Percentiles rank a stretch among this genome's conserved stretches.
Evolutionary conservation across 208 protist genomes (phyloP).

Genomic region (Tritrichomonas foetus): DNA sequence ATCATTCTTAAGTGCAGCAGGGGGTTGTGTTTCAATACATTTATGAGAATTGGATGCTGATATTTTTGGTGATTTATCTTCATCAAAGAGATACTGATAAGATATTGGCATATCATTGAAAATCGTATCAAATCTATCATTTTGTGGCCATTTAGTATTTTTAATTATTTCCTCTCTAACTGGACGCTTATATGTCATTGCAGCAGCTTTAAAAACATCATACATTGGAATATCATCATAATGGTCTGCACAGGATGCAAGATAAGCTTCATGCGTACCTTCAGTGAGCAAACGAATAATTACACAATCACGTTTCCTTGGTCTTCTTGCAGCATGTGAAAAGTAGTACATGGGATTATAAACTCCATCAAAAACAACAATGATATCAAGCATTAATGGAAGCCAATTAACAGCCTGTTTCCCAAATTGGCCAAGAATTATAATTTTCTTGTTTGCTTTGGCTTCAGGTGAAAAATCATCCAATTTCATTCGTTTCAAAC

Average conservation of each 20-base stretch:
- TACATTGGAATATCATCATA: neutral
- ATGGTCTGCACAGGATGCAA: neutral
- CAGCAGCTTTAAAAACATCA: neutral
- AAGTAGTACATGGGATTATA: neutral
- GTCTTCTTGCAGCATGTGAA: neutral
- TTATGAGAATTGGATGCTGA: too few relatives aligned
- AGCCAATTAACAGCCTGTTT: neutral
- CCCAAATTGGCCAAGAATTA: neutral
- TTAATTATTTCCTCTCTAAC: neutral
- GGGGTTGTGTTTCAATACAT: too few relatives aligned
- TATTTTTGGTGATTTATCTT: neutral
- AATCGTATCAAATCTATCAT: neutral
- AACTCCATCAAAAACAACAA: neutral
- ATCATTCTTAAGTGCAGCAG: too few relatives aligned
- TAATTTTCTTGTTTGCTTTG: neutral
- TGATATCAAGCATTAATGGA: neutral
- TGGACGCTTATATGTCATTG: neutral
- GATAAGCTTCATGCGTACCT: neutral
- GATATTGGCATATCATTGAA: neutral
- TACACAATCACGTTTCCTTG: neutral
- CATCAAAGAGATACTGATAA: neutral
- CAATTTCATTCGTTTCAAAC: neutral
- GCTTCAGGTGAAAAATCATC: neutral
- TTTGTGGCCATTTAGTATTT: neutral
- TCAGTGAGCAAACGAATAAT: neutral